Base-by-base conservation (phyloP, 208 protist species). In the Plasmodiophora brassicae region DNA sequence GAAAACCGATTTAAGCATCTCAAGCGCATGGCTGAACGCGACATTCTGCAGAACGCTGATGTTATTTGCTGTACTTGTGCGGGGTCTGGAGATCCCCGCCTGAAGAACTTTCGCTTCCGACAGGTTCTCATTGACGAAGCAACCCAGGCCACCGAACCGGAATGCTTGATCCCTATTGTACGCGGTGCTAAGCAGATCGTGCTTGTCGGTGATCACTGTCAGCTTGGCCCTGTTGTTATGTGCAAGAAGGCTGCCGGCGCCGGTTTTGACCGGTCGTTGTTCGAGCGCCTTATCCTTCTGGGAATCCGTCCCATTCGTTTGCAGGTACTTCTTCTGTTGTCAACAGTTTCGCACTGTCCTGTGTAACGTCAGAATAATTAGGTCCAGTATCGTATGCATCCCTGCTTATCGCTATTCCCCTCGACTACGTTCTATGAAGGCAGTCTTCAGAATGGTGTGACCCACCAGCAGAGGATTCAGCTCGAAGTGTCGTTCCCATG, bases 301-400 rank as follows among this genome's bases (percentile, higher is more conserved):
- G 94, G 93, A 14, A 93, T 95, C 36, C 65, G 94, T 1, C 97
- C 98, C 20, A 89, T 97, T 38, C 93, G 96, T 44, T 92, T 99
- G 28, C 92, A 98, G 83, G 83, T 45, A 39, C 32, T 20, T 71
- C 38, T 25, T 45, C n/a, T 32, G 10, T 32, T n/a, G 32, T 87
- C 25, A 25, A 20, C 39, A 8, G 35, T 38, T 28, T 36, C 54
- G 8, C 50, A 10, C 22, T 87, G 32, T 35, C 36, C 54, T 72
- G 45, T 72, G 25, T 83, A 39, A 20, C 32, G 32, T 32, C n/a
- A 78, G 5, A 78, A 32, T n/a, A 1, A 10, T 46, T 32, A 93
- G 14, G 95, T 98, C 1, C 98, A 99, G 91, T 99, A 99, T 91
- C 94, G 98, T 71, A 99, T 99, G 98, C 97, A 99, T 90, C 98